phyloP scores from a whole-genome alignment of 176 grass and related monocot genomes.

The Saccharum spontaneum region DNA sequence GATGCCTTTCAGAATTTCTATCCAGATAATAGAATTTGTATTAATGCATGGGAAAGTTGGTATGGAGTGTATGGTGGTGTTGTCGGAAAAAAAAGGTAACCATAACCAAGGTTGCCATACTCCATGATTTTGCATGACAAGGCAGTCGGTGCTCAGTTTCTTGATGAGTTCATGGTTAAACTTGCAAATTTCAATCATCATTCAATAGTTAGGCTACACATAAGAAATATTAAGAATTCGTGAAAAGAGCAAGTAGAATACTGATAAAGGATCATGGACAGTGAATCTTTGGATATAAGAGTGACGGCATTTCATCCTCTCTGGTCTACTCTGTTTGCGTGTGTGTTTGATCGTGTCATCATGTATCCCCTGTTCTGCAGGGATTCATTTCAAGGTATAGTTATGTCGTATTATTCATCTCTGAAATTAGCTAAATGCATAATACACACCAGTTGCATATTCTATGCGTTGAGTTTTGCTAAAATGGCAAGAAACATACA shows the following conservation, averaged over 20 bases:
- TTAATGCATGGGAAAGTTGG: not conserved
- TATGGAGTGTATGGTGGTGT: not conserved
- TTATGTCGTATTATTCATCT: not conserved
- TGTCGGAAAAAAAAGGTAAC: not conserved
- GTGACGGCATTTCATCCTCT: not conserved
- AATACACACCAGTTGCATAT: not conserved
- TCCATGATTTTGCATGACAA: slow-evolving; percentile 92
- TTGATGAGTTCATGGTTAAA: slow-evolving; percentile 65
- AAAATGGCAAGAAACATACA: not conserved
- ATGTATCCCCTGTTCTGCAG: not conserved
- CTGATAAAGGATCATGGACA: not conserved
- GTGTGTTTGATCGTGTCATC: not conserved
- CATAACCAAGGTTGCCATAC: slow-evolving; percentile 32
- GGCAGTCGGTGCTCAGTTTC: slow-evolving; percentile 78
- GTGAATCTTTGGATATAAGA: not conserved
- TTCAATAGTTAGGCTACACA: not conserved
- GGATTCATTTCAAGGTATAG: not conserved
- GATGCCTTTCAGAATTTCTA: not conserved
- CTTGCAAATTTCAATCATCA: slow-evolving; percentile 36
- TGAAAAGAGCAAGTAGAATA: not conserved
- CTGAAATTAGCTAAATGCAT: not conserved
- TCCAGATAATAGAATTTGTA: not conserved
- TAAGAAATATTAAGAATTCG: not conserved
- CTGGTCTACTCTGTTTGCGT: not conserved
- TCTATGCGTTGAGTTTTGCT: not conserved